These are phyloP conservation scores for Sanghuangporus sanghuang DNA, from an alignment of 1,284 basidiomycete genomes.

Conservation along the genomic window DNA sequence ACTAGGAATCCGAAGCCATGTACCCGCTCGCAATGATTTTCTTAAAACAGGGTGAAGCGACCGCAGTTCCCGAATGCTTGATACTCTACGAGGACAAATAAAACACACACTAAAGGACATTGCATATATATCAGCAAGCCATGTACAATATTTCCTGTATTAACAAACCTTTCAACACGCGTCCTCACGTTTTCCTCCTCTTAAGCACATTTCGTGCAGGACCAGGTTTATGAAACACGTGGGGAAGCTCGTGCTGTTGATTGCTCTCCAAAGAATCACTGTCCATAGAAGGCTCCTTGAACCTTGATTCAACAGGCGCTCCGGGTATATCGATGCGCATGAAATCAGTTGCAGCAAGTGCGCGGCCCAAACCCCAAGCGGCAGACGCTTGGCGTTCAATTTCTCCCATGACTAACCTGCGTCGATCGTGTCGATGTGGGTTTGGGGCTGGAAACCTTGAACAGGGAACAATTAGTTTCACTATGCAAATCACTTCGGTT, in stretches of 20 bases:
- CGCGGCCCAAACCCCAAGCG: slow-evolving; percentile 47
- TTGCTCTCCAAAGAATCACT: not conserved
- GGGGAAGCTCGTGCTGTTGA: not conserved
- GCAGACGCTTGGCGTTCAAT: slow-evolving; percentile 61
- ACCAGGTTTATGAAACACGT: not conserved
- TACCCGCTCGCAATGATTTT: not conserved
- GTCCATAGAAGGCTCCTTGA: slow-evolving; percentile 4
- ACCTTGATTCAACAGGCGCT: not conserved
- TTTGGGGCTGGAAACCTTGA: slow-evolving; percentile 30
- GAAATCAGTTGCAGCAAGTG: slow-evolving; percentile 63
- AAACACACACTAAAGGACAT: not conserved
- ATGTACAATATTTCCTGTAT: not conserved
- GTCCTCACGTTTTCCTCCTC: not conserved
- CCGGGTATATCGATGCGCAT: slow-evolving; percentile 50
- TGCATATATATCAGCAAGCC: not conserved
- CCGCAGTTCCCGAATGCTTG: not conserved
- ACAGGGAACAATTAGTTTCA: slow-evolving; percentile 22
- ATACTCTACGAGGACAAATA: not conserved
- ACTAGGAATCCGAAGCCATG: not conserved
- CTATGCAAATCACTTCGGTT: not conserved
- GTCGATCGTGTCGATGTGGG: slow-evolving; percentile 31
- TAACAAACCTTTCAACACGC: not conserved
- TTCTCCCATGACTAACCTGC: slow-evolving; percentile 48
- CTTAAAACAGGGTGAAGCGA: not conserved
- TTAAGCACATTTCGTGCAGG: not conserved